phyloP scores from a whole-genome alignment of 257 asterid genomes.

The Linaria vulgaris region DNA sequence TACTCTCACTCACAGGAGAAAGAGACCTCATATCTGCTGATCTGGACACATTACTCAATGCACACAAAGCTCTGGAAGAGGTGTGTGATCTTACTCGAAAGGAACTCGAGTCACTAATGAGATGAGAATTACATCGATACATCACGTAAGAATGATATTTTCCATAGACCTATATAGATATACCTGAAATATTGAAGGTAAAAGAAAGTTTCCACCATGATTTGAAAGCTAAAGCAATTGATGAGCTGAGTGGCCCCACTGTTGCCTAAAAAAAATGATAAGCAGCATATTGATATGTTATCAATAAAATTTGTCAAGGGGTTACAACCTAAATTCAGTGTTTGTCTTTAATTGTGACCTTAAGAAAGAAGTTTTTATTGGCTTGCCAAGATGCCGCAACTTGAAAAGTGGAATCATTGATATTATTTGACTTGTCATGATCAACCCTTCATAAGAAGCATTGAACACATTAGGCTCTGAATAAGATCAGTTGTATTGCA shows the following conservation, averaged over 20 bases:
- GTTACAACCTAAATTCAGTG: not conserved
- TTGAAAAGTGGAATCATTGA: constrained; percentile 75
- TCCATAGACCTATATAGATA: constrained; percentile 14
- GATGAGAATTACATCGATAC: not conserved
- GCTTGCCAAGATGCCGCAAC: constrained; percentile 99
- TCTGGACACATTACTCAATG: too few species aligned
- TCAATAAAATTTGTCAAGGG: constrained; percentile 12
- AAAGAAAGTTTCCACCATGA: constrained; percentile 99
- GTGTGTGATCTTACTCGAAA: too few species aligned
- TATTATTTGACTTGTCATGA: constrained; percentile 47
- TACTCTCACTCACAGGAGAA: too few species aligned
- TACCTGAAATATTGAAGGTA: constrained; percentile 84
- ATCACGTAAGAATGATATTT: not conserved
- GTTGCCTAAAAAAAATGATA: constrained; percentile 61
- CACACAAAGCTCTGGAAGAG: too few species aligned
- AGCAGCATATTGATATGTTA: not conserved
- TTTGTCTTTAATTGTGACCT: constrained; percentile 45
- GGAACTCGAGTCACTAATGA: too few species aligned
- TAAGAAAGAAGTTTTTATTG: constrained; percentile 72
- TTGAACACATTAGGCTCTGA: constrained; percentile 22
- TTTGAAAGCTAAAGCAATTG: constrained; percentile 79
- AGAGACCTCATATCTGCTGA: too few species aligned
- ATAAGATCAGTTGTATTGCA: constrained; percentile 6
- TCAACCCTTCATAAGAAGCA: constrained; percentile 50
- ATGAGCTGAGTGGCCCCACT: constrained; percentile 84